Percentiles rank a stretch among this genome's conserved stretches.
These are phyloP conservation scores for Vachellia collinsii DNA, from an alignment of 306 rosid species.

Conservation along the genomic window DNA sequence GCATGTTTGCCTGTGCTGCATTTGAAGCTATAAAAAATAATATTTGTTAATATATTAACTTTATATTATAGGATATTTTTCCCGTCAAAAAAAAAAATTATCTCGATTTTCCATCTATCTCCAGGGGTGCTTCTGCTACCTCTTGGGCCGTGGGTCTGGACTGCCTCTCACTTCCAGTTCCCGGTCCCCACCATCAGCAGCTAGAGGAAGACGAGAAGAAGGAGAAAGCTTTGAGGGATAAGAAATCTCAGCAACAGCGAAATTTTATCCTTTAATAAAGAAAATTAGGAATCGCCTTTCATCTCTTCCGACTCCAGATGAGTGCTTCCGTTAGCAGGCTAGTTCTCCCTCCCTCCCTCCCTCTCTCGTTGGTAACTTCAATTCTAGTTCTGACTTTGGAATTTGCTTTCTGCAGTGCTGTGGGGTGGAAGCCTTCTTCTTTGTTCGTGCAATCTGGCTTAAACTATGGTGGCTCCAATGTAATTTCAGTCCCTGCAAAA, in stretches of 20 bases:
- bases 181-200: constrained; percentile 15
- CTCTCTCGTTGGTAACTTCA: background rate
- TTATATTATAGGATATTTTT: too few species aligned
- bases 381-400: constrained; percentile 18
- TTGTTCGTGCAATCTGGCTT: constrained; percentile 46
- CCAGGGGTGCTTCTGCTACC: background rate
- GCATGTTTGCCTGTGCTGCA: too few species aligned
- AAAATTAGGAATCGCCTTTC: background rate
- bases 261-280: background rate
- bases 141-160: constrained; percentile 14
- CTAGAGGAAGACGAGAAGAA: constrained; percentile 10
- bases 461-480: constrained; percentile 28
- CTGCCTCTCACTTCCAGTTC: background rate
- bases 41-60: too few species aligned
- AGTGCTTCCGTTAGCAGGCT: constrained; percentile 65
- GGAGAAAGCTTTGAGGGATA: constrained; percentile 16
- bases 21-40: too few species aligned
- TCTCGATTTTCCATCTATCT: background rate
- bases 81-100: background rate
- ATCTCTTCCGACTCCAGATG: constrained; percentile 42
- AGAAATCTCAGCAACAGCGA: background rate
- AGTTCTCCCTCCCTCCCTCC: background rate
- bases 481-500: constrained; percentile 38
- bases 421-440: constrained; percentile 70
- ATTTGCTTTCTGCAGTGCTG: constrained; percentile 44